phyloP scores from a whole-genome alignment of 208 protist genomes.

The Trypanosomatidae sp. region DNA sequence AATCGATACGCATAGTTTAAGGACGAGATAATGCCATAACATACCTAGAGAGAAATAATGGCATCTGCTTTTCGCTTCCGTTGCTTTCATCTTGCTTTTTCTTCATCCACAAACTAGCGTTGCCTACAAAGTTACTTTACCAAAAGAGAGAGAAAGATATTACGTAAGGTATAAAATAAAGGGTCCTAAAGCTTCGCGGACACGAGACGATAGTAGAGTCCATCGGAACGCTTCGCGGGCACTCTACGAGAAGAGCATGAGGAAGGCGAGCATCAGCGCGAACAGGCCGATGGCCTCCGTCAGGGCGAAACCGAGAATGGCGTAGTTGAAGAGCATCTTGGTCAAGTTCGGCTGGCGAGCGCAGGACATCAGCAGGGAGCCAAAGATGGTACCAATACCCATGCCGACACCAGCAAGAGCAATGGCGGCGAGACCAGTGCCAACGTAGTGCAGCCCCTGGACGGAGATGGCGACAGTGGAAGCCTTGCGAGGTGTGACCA shows the following conservation, averaged over 20 bases:
- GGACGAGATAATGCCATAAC: neutral
- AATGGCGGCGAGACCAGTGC: constrained; percentile 90
- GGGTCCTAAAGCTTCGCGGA: constrained; percentile 7
- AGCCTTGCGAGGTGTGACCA: constrained; percentile 56
- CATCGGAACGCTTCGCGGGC: neutral
- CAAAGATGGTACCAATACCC: constrained; percentile 92
- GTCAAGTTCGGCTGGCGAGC: constrained; percentile 91
- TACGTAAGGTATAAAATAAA: constrained; percentile 10
- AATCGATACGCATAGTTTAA: neutral
- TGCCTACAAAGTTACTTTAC: neutral
- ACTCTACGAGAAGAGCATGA: constrained; percentile 93
- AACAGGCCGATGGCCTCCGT: constrained; percentile 93
- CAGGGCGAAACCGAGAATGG: constrained; percentile 92
- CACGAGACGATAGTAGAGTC: constrained; percentile 7
- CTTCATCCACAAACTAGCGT: constrained; percentile 5
- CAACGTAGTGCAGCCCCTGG: constrained; percentile 91
- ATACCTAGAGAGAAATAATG: neutral
- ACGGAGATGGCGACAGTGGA: constrained; percentile 90
- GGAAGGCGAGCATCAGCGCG: constrained; percentile 91
- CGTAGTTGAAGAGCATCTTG: constrained; percentile 94
- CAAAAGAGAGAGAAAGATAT: constrained; percentile 1
- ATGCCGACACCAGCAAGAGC: constrained; percentile 90
- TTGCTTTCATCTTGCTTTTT: constrained; percentile 1
- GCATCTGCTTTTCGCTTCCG: neutral
- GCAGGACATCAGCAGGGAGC: constrained; percentile 81